Evolutionary conservation across 2,329 filamentous ascomycete genomes (phyloP).

Genomic region (Fusarium denticulatum): DNA sequence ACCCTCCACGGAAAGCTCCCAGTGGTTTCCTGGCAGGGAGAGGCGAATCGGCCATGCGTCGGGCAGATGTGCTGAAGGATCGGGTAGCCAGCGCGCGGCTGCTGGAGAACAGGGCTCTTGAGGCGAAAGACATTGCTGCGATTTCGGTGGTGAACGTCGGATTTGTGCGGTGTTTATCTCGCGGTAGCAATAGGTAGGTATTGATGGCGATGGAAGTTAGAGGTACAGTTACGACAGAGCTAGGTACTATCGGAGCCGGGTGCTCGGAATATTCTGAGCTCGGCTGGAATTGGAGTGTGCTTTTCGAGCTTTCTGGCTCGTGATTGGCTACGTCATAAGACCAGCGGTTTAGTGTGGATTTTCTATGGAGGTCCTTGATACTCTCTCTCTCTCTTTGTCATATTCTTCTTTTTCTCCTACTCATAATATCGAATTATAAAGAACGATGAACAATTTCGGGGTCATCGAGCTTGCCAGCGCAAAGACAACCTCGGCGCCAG

Average conservation of each 20-base stretch:
- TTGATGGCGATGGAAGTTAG: conserved; percentile 36
- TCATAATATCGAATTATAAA: background rate
- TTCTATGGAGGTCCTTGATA: conserved; percentile 8
- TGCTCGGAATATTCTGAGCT: conserved; percentile 44
- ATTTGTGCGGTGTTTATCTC: conserved; percentile 28
- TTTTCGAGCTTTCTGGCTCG: conserved; percentile 15
- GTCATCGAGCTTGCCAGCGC: conserved; percentile 84
- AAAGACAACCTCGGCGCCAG: conserved; percentile 76
- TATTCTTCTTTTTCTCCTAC: background rate
- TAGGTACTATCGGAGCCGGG: conserved; percentile 33
- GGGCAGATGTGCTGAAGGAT: conserved; percentile 63
- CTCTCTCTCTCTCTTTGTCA: background rate
- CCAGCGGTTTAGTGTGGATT: conserved; percentile 32
- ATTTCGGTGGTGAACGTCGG: background rate
- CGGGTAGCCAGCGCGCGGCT: conserved; percentile 51
- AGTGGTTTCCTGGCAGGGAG: conserved; percentile 67
- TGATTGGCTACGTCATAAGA: conserved; percentile 43
- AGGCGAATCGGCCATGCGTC: conserved; percentile 56
- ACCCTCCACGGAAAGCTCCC: conserved; percentile 71
- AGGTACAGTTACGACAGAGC: conserved; percentile 16
- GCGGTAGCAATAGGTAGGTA: conserved; percentile 22
- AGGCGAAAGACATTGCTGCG: conserved; percentile 54
- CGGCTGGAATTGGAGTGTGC: conserved; percentile 16
- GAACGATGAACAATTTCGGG: conserved; percentile 72
- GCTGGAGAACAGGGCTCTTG: conserved; percentile 56